These are phyloP conservation scores for Furcasterigmium furcatum DNA, from an alignment of 2,329 filamentous ascomycete genomes.

Conservation along the genomic window DNA sequence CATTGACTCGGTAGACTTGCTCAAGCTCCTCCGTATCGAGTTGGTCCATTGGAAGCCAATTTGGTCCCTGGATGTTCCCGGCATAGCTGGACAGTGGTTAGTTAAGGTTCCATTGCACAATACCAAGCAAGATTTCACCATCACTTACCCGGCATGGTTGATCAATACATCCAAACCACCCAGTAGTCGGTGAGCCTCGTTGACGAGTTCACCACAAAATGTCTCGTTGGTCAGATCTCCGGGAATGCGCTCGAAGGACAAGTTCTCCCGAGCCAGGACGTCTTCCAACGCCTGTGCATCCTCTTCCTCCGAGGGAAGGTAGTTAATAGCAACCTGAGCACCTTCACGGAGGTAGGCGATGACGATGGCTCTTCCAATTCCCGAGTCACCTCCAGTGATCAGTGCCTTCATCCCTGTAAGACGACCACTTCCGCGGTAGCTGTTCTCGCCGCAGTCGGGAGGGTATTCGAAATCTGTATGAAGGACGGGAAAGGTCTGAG, in stretches of 20 bases:
- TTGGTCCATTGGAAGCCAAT: background rate
- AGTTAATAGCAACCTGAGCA: constrained; percentile 12
- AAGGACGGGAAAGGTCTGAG: constrained; percentile 2
- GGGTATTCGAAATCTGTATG: constrained; percentile 4
- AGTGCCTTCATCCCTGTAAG: background rate
- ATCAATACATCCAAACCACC: constrained; percentile 4
- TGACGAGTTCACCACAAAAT: constrained; percentile 6
- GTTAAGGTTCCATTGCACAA: background rate
- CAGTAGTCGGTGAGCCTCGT: background rate
- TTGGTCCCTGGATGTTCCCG: background rate
- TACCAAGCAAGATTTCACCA: too few species aligned
- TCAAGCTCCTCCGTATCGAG: constrained; percentile 2
- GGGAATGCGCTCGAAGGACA: constrained; percentile 2
- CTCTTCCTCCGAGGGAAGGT: constrained; percentile 11
- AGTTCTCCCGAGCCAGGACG: background rate
- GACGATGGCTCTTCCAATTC: constrained; percentile 10
- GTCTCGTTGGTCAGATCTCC: constrained; percentile 6
- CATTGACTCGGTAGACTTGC: constrained; percentile 3
- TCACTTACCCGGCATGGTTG: constrained; percentile 7
- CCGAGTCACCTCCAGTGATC: constrained; percentile 4
- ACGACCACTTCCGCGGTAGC: background rate
- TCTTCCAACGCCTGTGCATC: constrained; percentile 9
- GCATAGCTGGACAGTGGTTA: background rate
- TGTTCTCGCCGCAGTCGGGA: constrained; percentile 2
- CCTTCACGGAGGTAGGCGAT: constrained; percentile 12